Conservation (phyloP, 2,329 filamentous ascomycete genomes). For the Drechmeria coniospora region DNA sequence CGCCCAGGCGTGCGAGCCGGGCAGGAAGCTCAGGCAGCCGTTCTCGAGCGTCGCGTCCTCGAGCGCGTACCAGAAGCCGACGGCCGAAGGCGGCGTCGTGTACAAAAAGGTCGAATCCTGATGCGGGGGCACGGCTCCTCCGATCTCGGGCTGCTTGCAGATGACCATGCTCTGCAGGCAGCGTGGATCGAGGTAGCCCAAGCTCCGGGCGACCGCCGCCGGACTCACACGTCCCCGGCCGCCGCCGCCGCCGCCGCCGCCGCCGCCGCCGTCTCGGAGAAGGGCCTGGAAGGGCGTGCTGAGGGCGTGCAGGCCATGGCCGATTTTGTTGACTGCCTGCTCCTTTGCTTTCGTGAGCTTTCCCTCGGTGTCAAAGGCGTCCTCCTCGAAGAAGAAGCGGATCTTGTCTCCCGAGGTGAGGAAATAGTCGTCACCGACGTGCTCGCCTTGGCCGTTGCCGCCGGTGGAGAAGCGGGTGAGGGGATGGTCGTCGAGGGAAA, state of each 20-base stretch:
- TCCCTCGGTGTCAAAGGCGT: slow-evolving; percentile 57
- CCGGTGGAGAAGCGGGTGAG: slow-evolving; percentile 91
- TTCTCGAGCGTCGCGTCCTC: slow-evolving; percentile 82
- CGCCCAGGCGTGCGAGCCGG: slow-evolving; percentile 63
- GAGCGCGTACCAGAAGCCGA: slow-evolving; percentile 95
- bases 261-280: slow-evolving; percentile 29
- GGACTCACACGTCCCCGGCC: slow-evolving; percentile 23
- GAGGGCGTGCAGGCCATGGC: slow-evolving; percentile 58
- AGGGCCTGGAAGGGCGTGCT: slow-evolving; percentile 50
- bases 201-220: slow-evolving; percentile 47
- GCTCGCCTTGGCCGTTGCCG: slow-evolving; percentile 47
- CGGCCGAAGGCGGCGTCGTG: slow-evolving; percentile 72
- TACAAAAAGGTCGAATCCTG: slow-evolving; percentile 90
- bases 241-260: slow-evolving; percentile 4
- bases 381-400: slow-evolving; percentile 94
- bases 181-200: slow-evolving; percentile 64
- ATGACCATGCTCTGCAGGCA: slow-evolving; percentile 93
- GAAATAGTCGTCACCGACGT: slow-evolving; percentile 94
- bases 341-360: slow-evolving; percentile 63
- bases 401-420: slow-evolving; percentile 79
- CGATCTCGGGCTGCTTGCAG: slow-evolving; percentile 95
- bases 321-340: slow-evolving; percentile 78
- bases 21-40: slow-evolving; percentile 76
- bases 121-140: slow-evolving; percentile 77
- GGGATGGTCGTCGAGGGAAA: slow-evolving; percentile 71